Evolutionary conservation across 805 yeast species (phyloP), one percentile per base, ranked within the genome.

Genomic region (Starmerella floris): DNA sequence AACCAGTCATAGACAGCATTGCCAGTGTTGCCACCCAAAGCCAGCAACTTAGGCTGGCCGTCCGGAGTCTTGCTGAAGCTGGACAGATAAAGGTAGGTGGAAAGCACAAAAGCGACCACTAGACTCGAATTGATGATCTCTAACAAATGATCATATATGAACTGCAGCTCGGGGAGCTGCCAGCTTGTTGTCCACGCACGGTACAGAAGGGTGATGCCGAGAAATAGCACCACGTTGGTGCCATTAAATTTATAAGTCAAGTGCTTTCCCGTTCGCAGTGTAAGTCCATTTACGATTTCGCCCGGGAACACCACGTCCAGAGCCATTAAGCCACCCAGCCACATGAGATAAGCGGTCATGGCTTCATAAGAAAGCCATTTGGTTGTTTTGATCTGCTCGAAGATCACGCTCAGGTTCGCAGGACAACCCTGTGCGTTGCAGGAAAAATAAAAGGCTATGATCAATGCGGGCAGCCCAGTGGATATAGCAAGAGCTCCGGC

Each of bases 161-260:
- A 88, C 51, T 70, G 77, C 45, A 91, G 69, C 60, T 88, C 97
- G 0, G 95, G 95, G 62, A 81, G 62, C 17, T 49, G 62, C 23
- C 76, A 77, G 16, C 65, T 60, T 2, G 80, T 70, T 21, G 64
- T 47, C 37, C 61, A 65, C 48, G 69, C 69, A 50, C 96, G 70
- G 13, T 74, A 67, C 2, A 62, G 59, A 21, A 85, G 59, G 52
- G 58, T 42, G 2, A 44, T 41, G 55, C 63, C 31, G 50, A 63
- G 26, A 23, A 73, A 50, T 4, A 62, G 56, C 23, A 75, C 66
- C 46, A 83, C 64, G 22, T 72, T 65, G 39, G 69, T 60, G 11
- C 97, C 97, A 58, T 91, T 88, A 64, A 91, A 81, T 56, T 80
- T 77, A 64, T 88, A 88, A 17, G 59, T 56, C 47, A 88, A 68